These are phyloP conservation scores for Hanseniaspora occidentalis DNA, from an alignment of 805 yeast genomes.

Conservation along the genomic window DNA sequence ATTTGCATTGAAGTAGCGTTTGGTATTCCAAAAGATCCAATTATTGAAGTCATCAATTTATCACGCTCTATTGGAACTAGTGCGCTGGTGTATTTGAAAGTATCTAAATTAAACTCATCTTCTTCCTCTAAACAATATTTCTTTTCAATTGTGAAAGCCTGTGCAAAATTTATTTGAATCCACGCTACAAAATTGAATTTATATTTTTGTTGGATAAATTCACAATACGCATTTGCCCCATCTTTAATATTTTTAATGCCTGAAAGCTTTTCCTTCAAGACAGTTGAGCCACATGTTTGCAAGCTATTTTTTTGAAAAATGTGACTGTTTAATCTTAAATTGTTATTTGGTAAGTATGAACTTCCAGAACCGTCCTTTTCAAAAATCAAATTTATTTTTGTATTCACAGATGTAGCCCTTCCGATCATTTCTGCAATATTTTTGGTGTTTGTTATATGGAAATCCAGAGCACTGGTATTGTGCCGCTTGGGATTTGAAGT, in stretches of 20 bases:
- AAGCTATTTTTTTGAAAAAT: conserved; percentile 13
- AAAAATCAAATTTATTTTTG: conserved; percentile 29
- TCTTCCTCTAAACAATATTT: conserved; percentile 35
- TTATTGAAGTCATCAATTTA: too few species aligned
- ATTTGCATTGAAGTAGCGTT: too few species aligned
- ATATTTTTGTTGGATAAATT: conserved; percentile 24
- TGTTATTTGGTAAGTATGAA: conserved; percentile 40
- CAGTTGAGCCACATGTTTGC: conserved; percentile 19
- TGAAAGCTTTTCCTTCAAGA: conserved; percentile 26
- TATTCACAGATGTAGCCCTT: conserved; percentile 40
- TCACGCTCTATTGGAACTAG: conserved; percentile 25
- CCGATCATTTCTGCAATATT: conserved; percentile 35
- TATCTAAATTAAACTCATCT: conserved; percentile 32
- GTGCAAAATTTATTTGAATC: conserved; percentile 39
- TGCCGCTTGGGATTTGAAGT: conserved; percentile 1
- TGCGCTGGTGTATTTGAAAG: conserved; percentile 28
- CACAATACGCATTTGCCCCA: conserved; percentile 32
- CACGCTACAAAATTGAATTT: conserved; percentile 35
- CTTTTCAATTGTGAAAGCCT: conserved; percentile 29
- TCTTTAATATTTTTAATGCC: conserved; percentile 29
- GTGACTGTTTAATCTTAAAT: conserved; percentile 30
- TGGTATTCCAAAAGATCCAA: too few species aligned
- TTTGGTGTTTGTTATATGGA: conserved; percentile 7
- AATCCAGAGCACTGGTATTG: conserved; percentile 8
- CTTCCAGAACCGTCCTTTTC: conserved; percentile 57